Base-by-base conservation (phyloP, 345 rosid genomes). In the Physaria fendleri region DNA sequence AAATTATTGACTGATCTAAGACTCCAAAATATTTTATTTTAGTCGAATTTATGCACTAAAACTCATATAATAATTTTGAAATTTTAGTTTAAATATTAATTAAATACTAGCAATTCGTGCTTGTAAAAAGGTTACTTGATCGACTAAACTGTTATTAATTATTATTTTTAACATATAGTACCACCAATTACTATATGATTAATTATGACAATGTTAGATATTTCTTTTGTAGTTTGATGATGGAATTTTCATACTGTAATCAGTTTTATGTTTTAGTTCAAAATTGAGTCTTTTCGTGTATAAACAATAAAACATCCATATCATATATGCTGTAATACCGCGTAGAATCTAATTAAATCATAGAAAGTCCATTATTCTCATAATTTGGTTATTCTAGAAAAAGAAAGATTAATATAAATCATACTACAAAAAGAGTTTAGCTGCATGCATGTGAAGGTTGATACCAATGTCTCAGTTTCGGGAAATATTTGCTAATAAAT, bases 391-490 rank as follows among this genome's bases (percentile, higher is more conserved):
- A n/a, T n/a, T n/a, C n/a, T n/a, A n/a, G n/a, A n/a, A n/a, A n/a
- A n/a, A n/a, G n/a, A n/a, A n/a, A n/a, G n/a, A n/a, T n/a, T n/a
- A n/a, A n/a, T n/a, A n/a, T n/a, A n/a, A n/a, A n/a, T n/a, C n/a
- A n/a, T n/a, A n/a, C n/a, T n/a, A 20, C 46, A 28, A 16, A n/a
- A 32, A 20, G 1, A 39, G 27, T 30, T 48, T 11, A 59, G 66
- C 44, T 68, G 67, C 67, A 60, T 68, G 67, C 67, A 60, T 68
- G 67, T 68, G 73, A 52, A 59, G n/a, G n/a, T n/a, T n/a, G n/a
- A n/a, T n/a, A n/a, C n/a, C 73, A 59, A 52, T 59, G 30, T 13
- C 47, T 51, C 22, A 10, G 29, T 17, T 59, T 27, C 20, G 10
- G 17, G 6, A 23, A 24, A 1, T 56, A 30, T 63, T 20, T 2